Evolutionary conservation across 2,329 filamentous ascomycete species (phyloP).

Genomic region (Nannizziopsis barbatae): DNA sequence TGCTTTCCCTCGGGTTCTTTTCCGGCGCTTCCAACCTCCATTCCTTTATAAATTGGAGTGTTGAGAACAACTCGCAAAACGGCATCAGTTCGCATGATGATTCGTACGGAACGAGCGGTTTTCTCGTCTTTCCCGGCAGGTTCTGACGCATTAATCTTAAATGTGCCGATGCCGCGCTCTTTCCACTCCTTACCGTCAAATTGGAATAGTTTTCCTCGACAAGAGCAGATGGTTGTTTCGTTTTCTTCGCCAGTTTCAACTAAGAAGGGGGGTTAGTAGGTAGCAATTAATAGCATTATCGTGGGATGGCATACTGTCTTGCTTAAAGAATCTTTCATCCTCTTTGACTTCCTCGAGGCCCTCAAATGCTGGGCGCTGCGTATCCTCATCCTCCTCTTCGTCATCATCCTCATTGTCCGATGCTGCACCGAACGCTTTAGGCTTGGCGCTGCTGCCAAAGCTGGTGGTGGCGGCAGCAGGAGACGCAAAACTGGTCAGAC

Average conservation of each 20-base stretch:
- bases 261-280: conserved; percentile 44
- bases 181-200: conserved; percentile 72
- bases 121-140: conserved; percentile 34
- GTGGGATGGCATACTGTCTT: conserved; percentile 51
- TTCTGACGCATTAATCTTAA: conserved; percentile 66
- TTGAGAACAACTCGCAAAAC: conserved; percentile 81
- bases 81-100: conserved; percentile 86
- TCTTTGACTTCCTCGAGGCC: conserved; percentile 42
- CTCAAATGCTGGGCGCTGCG: conserved; percentile 34
- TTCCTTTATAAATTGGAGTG: conserved; percentile 63
- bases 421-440: conserved; percentile 60
- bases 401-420: conserved; percentile 45
- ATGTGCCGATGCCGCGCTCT: conserved; percentile 70
- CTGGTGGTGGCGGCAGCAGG: conserved; percentile 39
- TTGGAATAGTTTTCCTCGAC: conserved; percentile 74
- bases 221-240: conserved; percentile 62
- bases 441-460: conserved; percentile 28
- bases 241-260: conserved; percentile 80
- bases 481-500: conserved; percentile 59
- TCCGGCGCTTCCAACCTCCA: conserved; percentile 61
- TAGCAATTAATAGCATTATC: conserved; percentile 1
- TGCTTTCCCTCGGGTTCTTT: conserved; percentile 59
- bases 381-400: conserved; percentile 42
- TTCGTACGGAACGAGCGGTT: conserved; percentile 44
- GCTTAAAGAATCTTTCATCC: conserved; percentile 41